phyloP scores from a whole-genome alignment of 805 yeast genomes.

The Saccharomycopsis babjevae region DNA sequence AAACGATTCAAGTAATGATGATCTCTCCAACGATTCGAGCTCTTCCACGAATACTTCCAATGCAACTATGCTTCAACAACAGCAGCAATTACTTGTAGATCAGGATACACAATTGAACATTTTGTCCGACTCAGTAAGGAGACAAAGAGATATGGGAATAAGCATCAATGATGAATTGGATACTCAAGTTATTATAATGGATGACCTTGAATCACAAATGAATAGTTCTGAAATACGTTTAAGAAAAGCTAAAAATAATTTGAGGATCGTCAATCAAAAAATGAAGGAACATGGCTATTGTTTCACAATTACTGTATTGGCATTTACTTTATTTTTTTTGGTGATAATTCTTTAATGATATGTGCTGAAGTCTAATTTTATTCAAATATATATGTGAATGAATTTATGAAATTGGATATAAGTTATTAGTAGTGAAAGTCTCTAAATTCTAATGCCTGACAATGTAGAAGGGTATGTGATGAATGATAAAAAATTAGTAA shows the following conservation, averaged over 20 bases:
- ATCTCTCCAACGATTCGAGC: slow-evolving; percentile 1
- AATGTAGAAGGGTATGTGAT: not conserved
- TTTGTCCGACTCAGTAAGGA: slow-evolving; percentile 33
- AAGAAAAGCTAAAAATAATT: slow-evolving; percentile 31
- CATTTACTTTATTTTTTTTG: slow-evolving; percentile 35
- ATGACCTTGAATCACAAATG: slow-evolving; percentile 40
- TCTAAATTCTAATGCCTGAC: not conserved
- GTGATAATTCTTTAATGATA: slow-evolving; percentile 30
- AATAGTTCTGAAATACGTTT: slow-evolving; percentile 34
- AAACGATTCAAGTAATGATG: not conserved
- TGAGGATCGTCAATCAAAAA: slow-evolving; percentile 31
- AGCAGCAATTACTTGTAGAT: slow-evolving; percentile 37
- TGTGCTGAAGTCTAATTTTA: not conserved
- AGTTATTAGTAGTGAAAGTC: not conserved
- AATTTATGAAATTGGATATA: not conserved
- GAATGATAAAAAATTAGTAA: not conserved
- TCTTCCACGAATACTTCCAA: slow-evolving; percentile 20
- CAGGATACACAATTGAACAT: slow-evolving; percentile 37
- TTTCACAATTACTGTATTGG: slow-evolving; percentile 34
- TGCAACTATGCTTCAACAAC: slow-evolving; percentile 30
- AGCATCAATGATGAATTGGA: slow-evolving; percentile 38
- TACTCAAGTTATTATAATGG: slow-evolving; percentile 38
- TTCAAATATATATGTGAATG: not conserved
- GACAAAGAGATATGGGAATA: slow-evolving; percentile 36
- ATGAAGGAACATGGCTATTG: slow-evolving; percentile 42